Percentiles rank a stretch among this genome's conserved stretches.
These are phyloP conservation scores for Diaporthe sp. DNA, from an alignment of 2,329 filamentous ascomycete species.

Conservation along the genomic window DNA sequence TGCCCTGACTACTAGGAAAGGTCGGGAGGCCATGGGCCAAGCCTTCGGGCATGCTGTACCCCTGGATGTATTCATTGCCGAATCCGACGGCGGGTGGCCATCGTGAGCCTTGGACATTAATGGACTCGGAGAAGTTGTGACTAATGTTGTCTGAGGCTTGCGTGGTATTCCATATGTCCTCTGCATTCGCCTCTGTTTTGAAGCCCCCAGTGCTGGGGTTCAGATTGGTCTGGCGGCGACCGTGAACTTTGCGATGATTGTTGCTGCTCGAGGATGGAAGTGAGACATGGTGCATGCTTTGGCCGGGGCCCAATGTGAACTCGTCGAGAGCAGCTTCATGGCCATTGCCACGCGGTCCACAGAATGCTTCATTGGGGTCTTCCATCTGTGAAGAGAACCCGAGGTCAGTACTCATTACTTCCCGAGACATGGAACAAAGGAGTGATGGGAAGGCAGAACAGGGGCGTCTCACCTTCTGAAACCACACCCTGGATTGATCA, in stretches of 20 bases:
- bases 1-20: no score
- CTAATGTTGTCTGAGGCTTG: not conserved
- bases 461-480: constrained; percentile 22
- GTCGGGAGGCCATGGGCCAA: not conserved
- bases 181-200: not conserved
- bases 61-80: not conserved
- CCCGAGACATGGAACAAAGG: constrained; percentile 25
- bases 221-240: not conserved
- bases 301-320: no score
- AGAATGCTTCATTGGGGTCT: constrained; percentile 18
- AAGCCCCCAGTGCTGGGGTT: not conserved
- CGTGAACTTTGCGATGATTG: not conserved
- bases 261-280: not conserved
- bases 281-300: not conserved
- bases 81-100: not conserved
- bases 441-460: not conserved
- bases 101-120: not conserved
- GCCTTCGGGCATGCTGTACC: not conserved
- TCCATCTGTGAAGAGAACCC: not conserved
- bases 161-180: not conserved
- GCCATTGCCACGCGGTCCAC: not conserved
- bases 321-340: not conserved
- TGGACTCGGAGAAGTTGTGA: not conserved
- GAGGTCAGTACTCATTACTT: constrained; percentile 1
- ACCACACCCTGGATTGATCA: constrained; percentile 23